Evolutionary conservation across 805 yeast species (phyloP).

Genomic region (Schizosaccharomyces osmophilus): DNA sequence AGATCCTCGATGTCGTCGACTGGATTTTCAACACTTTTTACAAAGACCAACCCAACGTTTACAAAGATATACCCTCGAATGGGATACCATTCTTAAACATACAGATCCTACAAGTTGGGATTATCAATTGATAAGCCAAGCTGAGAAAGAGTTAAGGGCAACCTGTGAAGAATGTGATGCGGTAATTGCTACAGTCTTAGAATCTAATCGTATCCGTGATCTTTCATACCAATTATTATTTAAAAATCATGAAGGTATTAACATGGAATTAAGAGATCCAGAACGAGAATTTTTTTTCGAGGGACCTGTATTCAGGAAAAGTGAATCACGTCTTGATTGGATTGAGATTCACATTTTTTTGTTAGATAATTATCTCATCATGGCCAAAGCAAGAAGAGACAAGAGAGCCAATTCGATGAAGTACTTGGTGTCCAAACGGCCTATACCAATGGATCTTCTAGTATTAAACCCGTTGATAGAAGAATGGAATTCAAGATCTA

Average conservation of each 20-base stretch:
- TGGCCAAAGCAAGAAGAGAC: constrained; percentile 16
- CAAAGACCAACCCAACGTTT: constrained; percentile 2
- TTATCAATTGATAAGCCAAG: background rate
- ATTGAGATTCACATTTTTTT: constrained; percentile 26
- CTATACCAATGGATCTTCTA: constrained; percentile 24
- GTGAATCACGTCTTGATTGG: constrained; percentile 22
- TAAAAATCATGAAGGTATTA: constrained; percentile 24
- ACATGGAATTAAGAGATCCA: constrained; percentile 27
- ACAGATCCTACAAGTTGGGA: background rate
- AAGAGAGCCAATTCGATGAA: background rate
- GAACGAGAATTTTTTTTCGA: constrained; percentile 32
- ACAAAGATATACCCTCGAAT: background rate
- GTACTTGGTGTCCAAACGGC: constrained; percentile 6
- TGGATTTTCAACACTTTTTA: background rate
- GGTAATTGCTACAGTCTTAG: constrained; percentile 36
- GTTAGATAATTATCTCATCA: constrained; percentile 38
- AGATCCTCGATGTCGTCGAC: constrained; percentile 14
- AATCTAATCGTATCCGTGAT: constrained; percentile 27
- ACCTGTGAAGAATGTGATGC: constrained; percentile 26
- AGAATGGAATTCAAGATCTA: constrained; percentile 13
- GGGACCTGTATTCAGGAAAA: constrained; percentile 29
- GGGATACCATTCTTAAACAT: background rate
- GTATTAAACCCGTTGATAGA: constrained; percentile 28
- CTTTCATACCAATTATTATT: constrained; percentile 31
- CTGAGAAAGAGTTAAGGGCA: background rate